Evolutionary conservation across 768 basidiomycete species (phyloP).

Genomic region (Tephrocybe sp.): DNA sequence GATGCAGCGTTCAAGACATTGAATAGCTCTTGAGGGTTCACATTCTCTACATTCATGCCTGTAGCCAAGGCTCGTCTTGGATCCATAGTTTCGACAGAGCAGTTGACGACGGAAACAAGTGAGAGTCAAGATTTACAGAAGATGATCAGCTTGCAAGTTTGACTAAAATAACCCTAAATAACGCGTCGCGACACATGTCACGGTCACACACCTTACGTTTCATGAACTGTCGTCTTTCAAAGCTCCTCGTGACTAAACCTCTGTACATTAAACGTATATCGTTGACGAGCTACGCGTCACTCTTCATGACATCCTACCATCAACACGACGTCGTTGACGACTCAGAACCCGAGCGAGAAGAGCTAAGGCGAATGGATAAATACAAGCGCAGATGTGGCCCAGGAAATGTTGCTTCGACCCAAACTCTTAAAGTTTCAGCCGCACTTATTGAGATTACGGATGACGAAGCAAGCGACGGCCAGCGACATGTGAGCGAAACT

Average conservation of each 20-base stretch:
- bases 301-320: slow-evolving; percentile 1
- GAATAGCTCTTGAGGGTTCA: slow-evolving; percentile 63
- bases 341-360: slow-evolving; percentile 69
- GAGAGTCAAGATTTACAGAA: background rate
- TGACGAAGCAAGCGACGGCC: slow-evolving; percentile 10
- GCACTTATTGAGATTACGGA: slow-evolving; percentile 23
- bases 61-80: slow-evolving; percentile 23
- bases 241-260: background rate
- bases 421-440: background rate
- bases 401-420: background rate
- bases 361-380: slow-evolving; percentile 22
- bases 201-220: slow-evolving; percentile 14
- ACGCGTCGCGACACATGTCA: slow-evolving; percentile 39
- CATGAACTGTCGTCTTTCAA: slow-evolving; percentile 3
- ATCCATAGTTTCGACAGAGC: slow-evolving; percentile 22
- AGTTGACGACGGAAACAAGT: background rate
- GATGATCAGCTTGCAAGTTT: slow-evolving; percentile 1
- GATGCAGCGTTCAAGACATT: slow-evolving; percentile 64
- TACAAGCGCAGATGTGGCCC: slow-evolving; percentile 5
- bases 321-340: slow-evolving; percentile 53
- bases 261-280: background rate
- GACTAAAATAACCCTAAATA: slow-evolving; percentile 34
- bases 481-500: background rate
- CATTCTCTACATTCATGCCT: slow-evolving; percentile 37
- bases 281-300: background rate